A percentile compares a stretch with the other conserved stretches of the same genome.
These are phyloP conservation scores for Flaveria brownii DNA, from an alignment of 129 eudicot species.

Conservation along the genomic window DNA sequence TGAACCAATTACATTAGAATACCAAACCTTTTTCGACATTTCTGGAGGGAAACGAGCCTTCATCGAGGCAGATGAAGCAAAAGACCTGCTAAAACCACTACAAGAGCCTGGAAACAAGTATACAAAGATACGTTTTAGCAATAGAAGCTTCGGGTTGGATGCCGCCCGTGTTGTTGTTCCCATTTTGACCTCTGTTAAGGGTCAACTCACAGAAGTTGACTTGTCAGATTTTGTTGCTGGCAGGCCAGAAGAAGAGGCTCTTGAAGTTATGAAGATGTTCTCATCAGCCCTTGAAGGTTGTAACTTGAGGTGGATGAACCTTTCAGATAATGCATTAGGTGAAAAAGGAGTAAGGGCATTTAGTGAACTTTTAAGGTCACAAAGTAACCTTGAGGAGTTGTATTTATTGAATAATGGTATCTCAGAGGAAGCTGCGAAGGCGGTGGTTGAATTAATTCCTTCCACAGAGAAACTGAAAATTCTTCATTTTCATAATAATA, in stretches of 20 bases:
- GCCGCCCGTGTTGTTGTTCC: slow-evolving; percentile 59
- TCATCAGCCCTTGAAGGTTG: slow-evolving; percentile 54
- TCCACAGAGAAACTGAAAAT: slow-evolving; percentile 49
- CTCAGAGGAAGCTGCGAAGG: slow-evolving; percentile 66
- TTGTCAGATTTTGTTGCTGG: slow-evolving; percentile 66
- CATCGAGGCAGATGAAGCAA: slow-evolving; percentile 49
- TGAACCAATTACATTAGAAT: slow-evolving; percentile 23
- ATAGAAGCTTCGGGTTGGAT: slow-evolving; percentile 60
- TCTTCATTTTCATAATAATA: slow-evolving; percentile 68
- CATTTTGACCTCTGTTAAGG: slow-evolving; percentile 45
- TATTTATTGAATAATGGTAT: slow-evolving; percentile 63
- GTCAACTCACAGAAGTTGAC: slow-evolving; percentile 57
- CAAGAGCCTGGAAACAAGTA: slow-evolving; percentile 43
- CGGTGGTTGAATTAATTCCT: slow-evolving; percentile 58
- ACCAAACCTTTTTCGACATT: slow-evolving; percentile 54
- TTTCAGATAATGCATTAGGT: slow-evolving; percentile 65
- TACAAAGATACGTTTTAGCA: slow-evolving; percentile 58
- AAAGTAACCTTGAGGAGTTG: slow-evolving; percentile 61
- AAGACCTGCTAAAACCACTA: slow-evolving; percentile 47
- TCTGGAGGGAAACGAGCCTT: slow-evolving; percentile 53
- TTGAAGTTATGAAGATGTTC: slow-evolving; percentile 58
- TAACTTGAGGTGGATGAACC: slow-evolving; percentile 44
- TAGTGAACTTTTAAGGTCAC: slow-evolving; percentile 51
- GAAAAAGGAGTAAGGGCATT: slow-evolving; percentile 73
- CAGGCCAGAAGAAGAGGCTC: slow-evolving; percentile 64